Conservation (phyloP, 441 rosid genomes). For the Biscutella laevigata region DNA sequence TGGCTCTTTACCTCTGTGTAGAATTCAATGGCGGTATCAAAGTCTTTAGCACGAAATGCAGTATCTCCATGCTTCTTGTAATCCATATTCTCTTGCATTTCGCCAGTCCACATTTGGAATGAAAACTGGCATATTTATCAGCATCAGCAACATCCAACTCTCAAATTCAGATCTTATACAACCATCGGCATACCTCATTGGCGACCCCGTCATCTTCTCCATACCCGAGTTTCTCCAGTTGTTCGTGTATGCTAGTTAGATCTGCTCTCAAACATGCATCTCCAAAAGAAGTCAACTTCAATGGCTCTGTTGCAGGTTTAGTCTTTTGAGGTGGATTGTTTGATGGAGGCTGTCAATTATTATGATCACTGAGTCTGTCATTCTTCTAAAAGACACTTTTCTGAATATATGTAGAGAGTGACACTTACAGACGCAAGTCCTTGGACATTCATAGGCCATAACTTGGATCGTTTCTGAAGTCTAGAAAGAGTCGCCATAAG, state of each 20-base stretch:
- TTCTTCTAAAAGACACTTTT: background rate
- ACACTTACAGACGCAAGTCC: constrained; percentile 13
- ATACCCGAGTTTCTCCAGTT: constrained; percentile 67
- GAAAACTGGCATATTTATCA: constrained; percentile 41
- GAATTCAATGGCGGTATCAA: constrained; percentile 57
- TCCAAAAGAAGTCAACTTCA: constrained; percentile 54
- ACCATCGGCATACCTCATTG: constrained; percentile 47
- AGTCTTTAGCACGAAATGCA: constrained; percentile 69
- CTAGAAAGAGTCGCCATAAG: constrained; percentile 57
- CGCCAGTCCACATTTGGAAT: constrained; percentile 77
- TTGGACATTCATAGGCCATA: constrained; percentile 26
- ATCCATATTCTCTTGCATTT: constrained; percentile 65
- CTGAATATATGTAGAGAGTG: background rate
- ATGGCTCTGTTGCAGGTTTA: constrained; percentile 29
- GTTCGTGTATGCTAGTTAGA: constrained; percentile 70
- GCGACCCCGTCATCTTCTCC: constrained; percentile 63
- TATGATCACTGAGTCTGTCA: background rate
- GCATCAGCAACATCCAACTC: constrained; percentile 1
- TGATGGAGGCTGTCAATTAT: constrained; percentile 52
- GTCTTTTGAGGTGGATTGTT: constrained; percentile 45
- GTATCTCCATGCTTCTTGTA: constrained; percentile 67
- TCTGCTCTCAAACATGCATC: constrained; percentile 78
- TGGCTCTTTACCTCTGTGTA: constrained; percentile 80
- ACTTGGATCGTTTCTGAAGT: constrained; percentile 82
- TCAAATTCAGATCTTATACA: background rate